Base-by-base conservation (phyloP, 2,329 filamentous ascomycete genomes). In the Diaporthe citriasiana region DNA sequence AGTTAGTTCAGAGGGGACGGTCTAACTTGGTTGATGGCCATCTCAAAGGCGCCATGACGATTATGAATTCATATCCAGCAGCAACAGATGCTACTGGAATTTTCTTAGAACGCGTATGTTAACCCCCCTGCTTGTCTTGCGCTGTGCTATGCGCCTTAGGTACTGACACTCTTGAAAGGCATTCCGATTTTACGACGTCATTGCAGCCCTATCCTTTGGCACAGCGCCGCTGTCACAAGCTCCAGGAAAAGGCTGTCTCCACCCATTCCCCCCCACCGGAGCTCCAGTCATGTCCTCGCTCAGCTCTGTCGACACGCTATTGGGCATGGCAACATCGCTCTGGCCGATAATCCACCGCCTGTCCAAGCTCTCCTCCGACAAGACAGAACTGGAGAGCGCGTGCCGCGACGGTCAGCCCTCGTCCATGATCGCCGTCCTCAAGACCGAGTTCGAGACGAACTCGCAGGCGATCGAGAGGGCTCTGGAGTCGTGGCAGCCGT, bases 111-210 rank as follows among this genome's bases (percentile, higher is more conserved):
- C 84, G 90, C 19, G 90, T 91, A 82, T 35, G 83, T 78, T 30
- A 19, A 77, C 76, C 9, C 9, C 27, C 8, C n/a, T 15, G 17
- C 38, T 9, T 38, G n/a, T 12, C 42, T 60, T 17, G 70, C 51
- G 25, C 13, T 30, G 35, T 9, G 3, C 10, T 8, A 25, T 50
- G n/a, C 10, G 13, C 27, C 6, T 17, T 57, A n/a, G n/a, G n/a
- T n/a, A 71, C 40, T 76, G 40, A 74, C 69, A 13, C 4, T 1
- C 13, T 2, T 17, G 19, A 15, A 71, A 92, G 90, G 89, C 90
- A 1, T 92, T 92, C 77, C 87, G 89, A 8, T 92, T 92, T 77
- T 92, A 92, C 81, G 90, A 92, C 78, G 90, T 92, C 30, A 92
- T 92, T 72, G 87, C 90, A 8, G 90, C 90, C 1, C 82, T 92